phyloP scores from a whole-genome alignment of 345 rosid species.

The Ailanthus altissimus region DNA sequence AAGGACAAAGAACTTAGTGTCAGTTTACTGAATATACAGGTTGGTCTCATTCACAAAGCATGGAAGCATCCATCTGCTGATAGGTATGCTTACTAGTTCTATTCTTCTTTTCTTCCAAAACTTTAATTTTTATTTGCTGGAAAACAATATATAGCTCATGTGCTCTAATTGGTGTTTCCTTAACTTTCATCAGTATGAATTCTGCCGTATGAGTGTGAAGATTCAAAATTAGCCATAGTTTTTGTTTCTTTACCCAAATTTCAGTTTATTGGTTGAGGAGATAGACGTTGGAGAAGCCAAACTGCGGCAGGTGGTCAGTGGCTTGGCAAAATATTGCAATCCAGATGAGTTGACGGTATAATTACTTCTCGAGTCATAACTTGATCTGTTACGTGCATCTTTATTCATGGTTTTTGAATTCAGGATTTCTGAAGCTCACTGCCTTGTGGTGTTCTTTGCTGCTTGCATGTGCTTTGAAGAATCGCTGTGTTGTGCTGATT shows the following conservation, averaged over 20 bases:
- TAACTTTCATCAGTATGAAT: constrained; percentile 7
- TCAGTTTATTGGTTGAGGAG: constrained; percentile 96
- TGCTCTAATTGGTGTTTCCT: background rate
- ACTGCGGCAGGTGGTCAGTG: constrained; percentile 94
- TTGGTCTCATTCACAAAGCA: constrained; percentile 86
- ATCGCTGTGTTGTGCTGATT: constrained; percentile 72
- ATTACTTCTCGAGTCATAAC: constrained; percentile 18
- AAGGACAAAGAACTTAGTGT: constrained; percentile 82
- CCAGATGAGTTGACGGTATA: constrained; percentile 83
- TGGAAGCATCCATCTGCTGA: constrained; percentile 99
- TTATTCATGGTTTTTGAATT: background rate
- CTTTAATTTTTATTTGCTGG: background rate
- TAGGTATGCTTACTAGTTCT: constrained; percentile 55
- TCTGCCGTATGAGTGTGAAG: background rate
- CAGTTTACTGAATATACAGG: constrained; percentile 81
- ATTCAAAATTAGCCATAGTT: constrained; percentile 9
- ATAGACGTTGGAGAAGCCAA: constrained; percentile 90
- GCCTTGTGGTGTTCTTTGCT: constrained; percentile 19
- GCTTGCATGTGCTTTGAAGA: constrained; percentile 50
- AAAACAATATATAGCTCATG: background rate
- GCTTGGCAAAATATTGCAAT: constrained; percentile 83
- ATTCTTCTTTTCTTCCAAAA: constrained; percentile 14
- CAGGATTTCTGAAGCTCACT: constrained; percentile 20
- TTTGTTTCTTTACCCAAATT: constrained; percentile 21
- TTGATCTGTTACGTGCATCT: background rate